Base-by-base conservation (phyloP, 805 yeast species). In the Sugiyamaella chiloensis region DNA sequence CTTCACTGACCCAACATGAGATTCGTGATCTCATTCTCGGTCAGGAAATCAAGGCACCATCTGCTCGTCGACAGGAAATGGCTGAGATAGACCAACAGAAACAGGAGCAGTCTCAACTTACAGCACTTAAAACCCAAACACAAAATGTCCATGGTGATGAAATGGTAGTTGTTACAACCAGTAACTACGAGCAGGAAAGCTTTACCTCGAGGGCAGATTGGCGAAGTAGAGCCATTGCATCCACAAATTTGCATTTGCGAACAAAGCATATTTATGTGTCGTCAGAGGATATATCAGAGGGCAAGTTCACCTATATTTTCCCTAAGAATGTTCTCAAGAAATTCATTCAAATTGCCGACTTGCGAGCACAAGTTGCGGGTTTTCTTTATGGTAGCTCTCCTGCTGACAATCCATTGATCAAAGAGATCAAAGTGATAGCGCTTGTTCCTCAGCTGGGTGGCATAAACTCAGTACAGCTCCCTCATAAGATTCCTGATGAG, bases 111-210 rank as follows among this genome's bases (percentile, higher is more conserved):
- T 63, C 66, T 30, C 53, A 56, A 20, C 67, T 83, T 26, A 79
- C 89, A 0, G 93, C 95, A 0, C 75, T 83, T 56, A 89, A 87
- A 57, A 81, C 95, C 0, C 84, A 82, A 48, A 85, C 95, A 0
- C 81, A 82, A 21, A 93, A 88, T 61, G 96, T 87, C 1, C 97
- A 90, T 60, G 99, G 99, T 27, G 99, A 93, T 61, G 95, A 90
- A 58, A 91, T 93, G 59, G 84, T 86, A 35, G 91, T 96, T 0
- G 96, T 91, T 24, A 89, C 98, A 0, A 89, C 98, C 0, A 81
- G 90, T 14, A 80, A 80, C 53, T 90, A 86, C 61, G 99, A 89
- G 63, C 93, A 87, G 59, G 83, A 81, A 68, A 69, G 83, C 12
- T 93, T 93, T 62, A 74, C 83, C 40, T 87, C 96, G 1, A 83